A percentile compares a stretch with the other conserved stretches of the same genome.
These are phyloP conservation scores for Clonostachys rhizophaga DNA, from an alignment of 2,329 filamentous ascomycete genomes.

Conservation along the genomic window DNA sequence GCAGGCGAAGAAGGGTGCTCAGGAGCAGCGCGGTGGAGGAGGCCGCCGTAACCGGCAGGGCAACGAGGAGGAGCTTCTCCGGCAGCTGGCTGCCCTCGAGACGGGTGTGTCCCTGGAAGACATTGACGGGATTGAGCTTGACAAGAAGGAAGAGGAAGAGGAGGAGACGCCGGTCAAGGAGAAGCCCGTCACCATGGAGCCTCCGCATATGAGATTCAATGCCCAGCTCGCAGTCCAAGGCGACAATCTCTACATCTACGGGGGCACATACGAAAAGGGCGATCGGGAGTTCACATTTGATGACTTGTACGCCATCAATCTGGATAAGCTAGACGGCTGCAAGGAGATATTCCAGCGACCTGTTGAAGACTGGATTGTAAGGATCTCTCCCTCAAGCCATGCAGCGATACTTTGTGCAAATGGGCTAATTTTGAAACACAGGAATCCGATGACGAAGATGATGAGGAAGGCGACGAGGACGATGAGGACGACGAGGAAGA, in stretches of 20 bases:
- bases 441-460: constrained; percentile 55
- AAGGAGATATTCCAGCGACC: constrained; percentile 86
- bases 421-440: constrained; percentile 19
- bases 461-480: constrained; percentile 51
- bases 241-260: constrained; percentile 89
- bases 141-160: constrained; percentile 45
- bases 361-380: constrained; percentile 75
- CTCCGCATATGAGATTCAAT: constrained; percentile 89
- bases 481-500: constrained; percentile 47
- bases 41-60: constrained; percentile 73
- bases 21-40: constrained; percentile 50
- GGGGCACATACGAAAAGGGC: constrained; percentile 91
- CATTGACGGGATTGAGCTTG: constrained; percentile 40
- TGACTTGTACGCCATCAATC: constrained; percentile 86
- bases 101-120: constrained; percentile 76
- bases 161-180: constrained; percentile 56
- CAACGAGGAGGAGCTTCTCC: constrained; percentile 84
- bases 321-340: constrained; percentile 93
- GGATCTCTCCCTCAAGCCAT: constrained; percentile 11
- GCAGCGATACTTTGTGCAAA: constrained; percentile 4
- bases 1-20: constrained; percentile 44
- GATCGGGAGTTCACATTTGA: constrained; percentile 95
- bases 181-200: constrained; percentile 68
- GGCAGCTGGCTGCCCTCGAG: constrained; percentile 83
- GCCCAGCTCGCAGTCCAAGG: constrained; percentile 86